phyloP scores from a whole-genome alignment of 805 yeast species.

The Kodamaea lidongshanica region DNA sequence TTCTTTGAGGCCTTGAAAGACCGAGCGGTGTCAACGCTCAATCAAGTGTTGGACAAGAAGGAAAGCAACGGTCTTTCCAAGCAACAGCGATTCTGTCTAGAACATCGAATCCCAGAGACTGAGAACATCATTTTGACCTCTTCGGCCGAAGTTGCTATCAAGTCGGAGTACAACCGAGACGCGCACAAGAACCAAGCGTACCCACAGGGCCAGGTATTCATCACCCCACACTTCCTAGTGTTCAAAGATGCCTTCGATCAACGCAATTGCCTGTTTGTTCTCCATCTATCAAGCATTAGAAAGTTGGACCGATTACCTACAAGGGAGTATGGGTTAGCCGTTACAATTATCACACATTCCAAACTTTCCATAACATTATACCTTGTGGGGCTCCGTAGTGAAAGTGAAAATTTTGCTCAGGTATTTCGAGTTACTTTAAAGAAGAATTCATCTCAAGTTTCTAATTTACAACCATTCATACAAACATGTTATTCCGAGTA shows the following conservation, averaged over 20 bases:
- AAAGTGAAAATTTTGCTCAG: constrained; percentile 75
- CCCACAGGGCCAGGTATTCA: constrained; percentile 58
- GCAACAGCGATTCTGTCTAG: constrained; percentile 65
- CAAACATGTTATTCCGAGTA: constrained; percentile 81
- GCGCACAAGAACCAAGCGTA: constrained; percentile 16
- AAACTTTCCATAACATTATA: constrained; percentile 60
- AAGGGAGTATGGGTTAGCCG: constrained; percentile 68
- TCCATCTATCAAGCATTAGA: constrained; percentile 73
- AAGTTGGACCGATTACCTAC: constrained; percentile 84
- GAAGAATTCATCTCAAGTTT: constrained; percentile 57
- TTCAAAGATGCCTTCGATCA: constrained; percentile 69
- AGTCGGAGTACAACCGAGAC: constrained; percentile 21
- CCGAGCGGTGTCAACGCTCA: constrained; percentile 41
- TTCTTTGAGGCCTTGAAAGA: constrained; percentile 44
- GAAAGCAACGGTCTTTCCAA: constrained; percentile 43
- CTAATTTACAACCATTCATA: constrained; percentile 57
- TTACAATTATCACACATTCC: constrained; percentile 63
- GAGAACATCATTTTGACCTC: constrained; percentile 63
- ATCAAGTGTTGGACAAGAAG: constrained; percentile 39
- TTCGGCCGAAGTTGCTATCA: constrained; percentile 50
- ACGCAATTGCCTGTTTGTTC: constrained; percentile 56
- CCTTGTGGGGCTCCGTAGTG: constrained; percentile 72
- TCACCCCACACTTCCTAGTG: constrained; percentile 71
- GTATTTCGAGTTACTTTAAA: constrained; percentile 55
- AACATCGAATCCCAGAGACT: constrained; percentile 64